Evolutionary conservation across 2,329 filamentous ascomycete genomes (phyloP).

Genomic region (Leptographium procerum): DNA sequence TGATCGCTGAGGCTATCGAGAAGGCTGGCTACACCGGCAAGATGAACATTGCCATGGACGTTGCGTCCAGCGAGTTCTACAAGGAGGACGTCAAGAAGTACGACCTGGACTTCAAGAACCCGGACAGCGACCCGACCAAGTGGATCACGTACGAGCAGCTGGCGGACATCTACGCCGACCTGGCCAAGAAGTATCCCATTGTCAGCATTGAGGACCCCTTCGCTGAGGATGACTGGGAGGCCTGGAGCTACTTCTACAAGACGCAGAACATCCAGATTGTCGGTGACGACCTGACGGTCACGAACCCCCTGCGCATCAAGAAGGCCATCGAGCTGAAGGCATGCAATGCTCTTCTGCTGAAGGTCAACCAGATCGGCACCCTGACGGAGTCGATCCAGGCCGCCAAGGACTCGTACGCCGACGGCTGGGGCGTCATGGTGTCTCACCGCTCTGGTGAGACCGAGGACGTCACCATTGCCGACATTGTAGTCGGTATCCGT

Average conservation of each 20-base stretch:
- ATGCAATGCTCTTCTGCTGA: slow-evolving; percentile 94
- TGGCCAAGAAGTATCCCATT: slow-evolving; percentile 93
- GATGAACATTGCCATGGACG: slow-evolving; percentile 98
- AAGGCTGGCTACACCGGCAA: slow-evolving; percentile 89
- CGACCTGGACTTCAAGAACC: slow-evolving; percentile 99
- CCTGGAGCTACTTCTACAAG: slow-evolving; percentile 99
- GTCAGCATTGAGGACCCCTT: slow-evolving; percentile 99
- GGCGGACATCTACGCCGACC: slow-evolving; percentile 76
- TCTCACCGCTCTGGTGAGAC: slow-evolving; percentile 99
- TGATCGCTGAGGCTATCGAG: slow-evolving; percentile 91
- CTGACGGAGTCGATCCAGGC: slow-evolving; percentile 98
- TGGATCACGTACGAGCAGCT: slow-evolving; percentile 99
- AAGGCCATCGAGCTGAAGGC: slow-evolving; percentile 99
- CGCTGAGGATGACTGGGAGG: slow-evolving; percentile 99
- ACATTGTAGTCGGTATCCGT: slow-evolving; percentile 94
- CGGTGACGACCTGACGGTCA: slow-evolving; percentile 96
- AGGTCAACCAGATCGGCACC: slow-evolving; percentile 99
- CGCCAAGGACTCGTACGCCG: slow-evolving; percentile 94
- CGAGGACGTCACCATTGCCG: slow-evolving; percentile 97
- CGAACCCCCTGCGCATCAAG: slow-evolving; percentile 98
- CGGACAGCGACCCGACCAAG: slow-evolving; percentile 87
- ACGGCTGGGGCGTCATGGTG: slow-evolving; percentile 98
- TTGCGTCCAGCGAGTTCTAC: slow-evolving; percentile 99
- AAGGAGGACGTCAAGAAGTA: slow-evolving; percentile 97
- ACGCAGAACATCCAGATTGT: slow-evolving; percentile 97